Percentiles rank a stretch among this genome's conserved stretches.
phyloP scores from a whole-genome alignment of 345 rosid genomes.

The sweet orange (Citrus sinensis) region DVS_A1.0 CM039162.1:4922501-4923000 shows the following conservation, averaged over 20 bases:
- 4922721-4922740: slow-evolving; percentile 8
- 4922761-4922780: not conserved
- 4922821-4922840: slow-evolving; percentile 61
- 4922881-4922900: slow-evolving; percentile 53
- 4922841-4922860: slow-evolving; percentile 71
- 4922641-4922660: not conserved
- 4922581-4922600: not conserved
- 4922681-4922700: slow-evolving; percentile 78
- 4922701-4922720: slow-evolving; percentile 76
- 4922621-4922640: not conserved
- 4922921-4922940: not conserved
- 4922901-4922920: slow-evolving; percentile 40
- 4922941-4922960: not conserved
- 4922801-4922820: slow-evolving; percentile 10
- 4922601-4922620: not conserved
- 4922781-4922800: slow-evolving; percentile 4
- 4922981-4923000: slow-evolving; percentile 53
- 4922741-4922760: too few relatives aligned
- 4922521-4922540: too few relatives aligned
- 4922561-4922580: not conserved
- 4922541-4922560: too few relatives aligned
- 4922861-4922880: slow-evolving; percentile 72
- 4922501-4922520: too few relatives aligned
- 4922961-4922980: not conserved
- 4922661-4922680: slow-evolving; percentile 78